Evolutionary conservation across 306 rosid species (phyloP), one percentile per base, ranked within the genome.

Genomic region (Sesbania bispinosa): DNA sequence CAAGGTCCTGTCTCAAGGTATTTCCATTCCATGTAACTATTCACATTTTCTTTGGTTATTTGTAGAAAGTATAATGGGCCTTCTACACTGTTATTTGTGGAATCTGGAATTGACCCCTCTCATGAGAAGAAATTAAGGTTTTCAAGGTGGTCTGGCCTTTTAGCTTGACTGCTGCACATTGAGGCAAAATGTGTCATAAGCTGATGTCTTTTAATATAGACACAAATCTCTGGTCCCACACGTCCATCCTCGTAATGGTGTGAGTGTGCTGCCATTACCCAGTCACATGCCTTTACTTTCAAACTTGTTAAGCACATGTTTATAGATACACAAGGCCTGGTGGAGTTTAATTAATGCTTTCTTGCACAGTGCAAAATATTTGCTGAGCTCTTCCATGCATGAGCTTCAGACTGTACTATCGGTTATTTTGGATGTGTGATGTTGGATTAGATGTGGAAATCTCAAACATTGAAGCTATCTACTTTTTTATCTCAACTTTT

Each of bases 1-100:
- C 97, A 71, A 87, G 92, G 83, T 85, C 96, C 81, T 93, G 94
- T 83, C 90, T 84, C 47, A 93, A 93, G 96, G 98, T 90, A 79
- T 64, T 27, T 74, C 41, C 72, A 46, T 63, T 47, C 76, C 55
- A 43, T 67, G 42, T 62, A 54, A 33, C 59, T 57, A 13, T 61
- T 58, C 50, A 33, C 39, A 36, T 27, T 54, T 54, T 50, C 69
- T 48, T 39, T 38, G 16, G 71, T 36, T 35, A 20, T 38, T 47
- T 27, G 15, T 62, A 50, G 41, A 20, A 61, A 24, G 7, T 24
- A 11, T 71, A 39, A 45, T 58, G 67, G 19, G 29, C 45, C 10
- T 70, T 39, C 14, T 36, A 50, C 20, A n/a, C 32, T 61, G 51
- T 33, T 16, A 62, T 62, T 32, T n/a, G 30, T 60, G 38, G 53